Evolutionary conservation across 345 rosid species (phyloP), one percentile per base, ranked within the genome.

Genomic region (Cardiospermum halicacabum): DNA sequence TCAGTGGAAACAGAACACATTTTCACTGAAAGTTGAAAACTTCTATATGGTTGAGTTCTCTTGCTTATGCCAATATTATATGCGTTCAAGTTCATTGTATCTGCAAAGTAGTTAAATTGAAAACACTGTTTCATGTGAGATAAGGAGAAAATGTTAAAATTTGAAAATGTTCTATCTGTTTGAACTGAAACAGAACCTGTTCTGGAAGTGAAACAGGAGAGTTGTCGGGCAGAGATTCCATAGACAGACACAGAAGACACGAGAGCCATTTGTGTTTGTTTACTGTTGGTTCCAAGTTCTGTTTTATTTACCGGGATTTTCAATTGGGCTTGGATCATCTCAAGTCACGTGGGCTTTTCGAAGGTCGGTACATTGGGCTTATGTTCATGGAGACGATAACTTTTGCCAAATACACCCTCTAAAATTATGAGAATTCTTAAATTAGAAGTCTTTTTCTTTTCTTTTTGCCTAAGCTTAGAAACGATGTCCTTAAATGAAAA

Each of bases 1-100:
- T 59, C 11, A 7, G 61, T 39, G 34, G 73, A 67, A 58, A 69
- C 57, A 62, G 85, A 70, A 56, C 64, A 67, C 79, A 74, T 67
- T 51, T 59, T 61, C 10, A 69, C 55, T 62, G 58, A 19, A 51
- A 34, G 10, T 34, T 4, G 39, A 4, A 43, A 65, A 53, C 28
- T 70, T n/a, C 39, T 15, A 32, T 53, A 24, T 15, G 19, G 19
- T 18, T 7, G 51, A 47, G 51, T 47, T 47, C 22, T 19, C 51
- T 47, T 7, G 51, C 19, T 47, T 5, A 24, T n/a, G 51, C 51
- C 51, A 18, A 47, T 47, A 5, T 10, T 47, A 47, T 47, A 47
- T 18, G 51, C n/a, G 18, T 32, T 25, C 42, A 42, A 3, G 51
- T 42, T 51, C 67, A 34, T 22, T 25, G 5, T 25, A 32, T 53